Conservation (phyloP, 306 rosid genomes). For the Luffa aegyptiaca region DNA sequence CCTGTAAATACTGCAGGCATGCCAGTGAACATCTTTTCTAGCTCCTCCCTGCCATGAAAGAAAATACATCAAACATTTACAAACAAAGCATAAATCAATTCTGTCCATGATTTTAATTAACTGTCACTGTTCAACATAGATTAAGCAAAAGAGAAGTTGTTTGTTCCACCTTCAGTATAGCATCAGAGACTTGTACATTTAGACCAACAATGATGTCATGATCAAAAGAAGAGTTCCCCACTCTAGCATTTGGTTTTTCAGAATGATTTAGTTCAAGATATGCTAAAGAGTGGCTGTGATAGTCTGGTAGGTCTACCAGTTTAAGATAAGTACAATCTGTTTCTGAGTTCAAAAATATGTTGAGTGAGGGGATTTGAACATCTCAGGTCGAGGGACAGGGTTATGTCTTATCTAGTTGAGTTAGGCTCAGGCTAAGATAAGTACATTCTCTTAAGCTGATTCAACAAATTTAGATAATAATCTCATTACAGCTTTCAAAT, state of each 20-base stretch:
- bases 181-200: neutral
- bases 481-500: neutral
- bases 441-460: neutral
- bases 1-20: slow-evolving; percentile 95
- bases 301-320: neutral
- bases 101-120: neutral
- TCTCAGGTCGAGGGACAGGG: no score
- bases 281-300: neutral
- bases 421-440: neutral
- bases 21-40: slow-evolving; percentile 77
- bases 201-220: neutral
- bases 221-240: neutral
- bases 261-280: neutral
- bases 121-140: neutral
- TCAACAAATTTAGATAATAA: neutral
- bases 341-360: no score
- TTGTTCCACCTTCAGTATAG: neutral
- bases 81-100: neutral
- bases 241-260: neutral
- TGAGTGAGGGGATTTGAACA: no score
- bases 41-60: slow-evolving; percentile 55
- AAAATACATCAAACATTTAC: slow-evolving; percentile 3
- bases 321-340: neutral
- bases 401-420: no score
- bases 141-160: neutral